A percentile compares a stretch with the other conserved stretches of the same genome.
Evolutionary conservation across 2,329 filamentous ascomycete species (phyloP).

Genomic region (Neonectria hederae): DNA sequence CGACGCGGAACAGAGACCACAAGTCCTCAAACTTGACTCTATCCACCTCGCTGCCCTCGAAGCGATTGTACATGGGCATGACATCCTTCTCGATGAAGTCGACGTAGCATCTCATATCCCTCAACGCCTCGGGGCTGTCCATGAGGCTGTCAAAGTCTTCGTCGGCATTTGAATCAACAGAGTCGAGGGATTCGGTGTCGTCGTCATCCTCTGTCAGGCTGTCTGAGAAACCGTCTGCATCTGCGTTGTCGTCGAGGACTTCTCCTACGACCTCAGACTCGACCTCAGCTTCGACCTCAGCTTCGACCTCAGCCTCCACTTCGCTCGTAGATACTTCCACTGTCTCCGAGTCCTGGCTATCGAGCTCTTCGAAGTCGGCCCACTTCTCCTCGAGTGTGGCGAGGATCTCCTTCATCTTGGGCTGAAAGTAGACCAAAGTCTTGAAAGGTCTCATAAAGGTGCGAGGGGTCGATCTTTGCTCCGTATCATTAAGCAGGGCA

Average conservation of each 20-base stretch:
- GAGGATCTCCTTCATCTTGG: slow-evolving; percentile 52
- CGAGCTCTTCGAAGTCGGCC: slow-evolving; percentile 49
- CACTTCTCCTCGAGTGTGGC: slow-evolving; percentile 53
- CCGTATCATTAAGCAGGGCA: slow-evolving; percentile 48
- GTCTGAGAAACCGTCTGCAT: slow-evolving; percentile 19
- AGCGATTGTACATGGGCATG: slow-evolving; percentile 48
- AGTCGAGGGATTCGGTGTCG: slow-evolving; percentile 46
- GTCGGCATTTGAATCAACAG: slow-evolving; percentile 50
- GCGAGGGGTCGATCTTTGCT: slow-evolving; percentile 48
- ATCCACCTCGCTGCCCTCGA: slow-evolving; percentile 40
- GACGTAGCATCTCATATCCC: slow-evolving; percentile 55
- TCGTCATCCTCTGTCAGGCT: slow-evolving; percentile 33
- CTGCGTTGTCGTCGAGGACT: slow-evolving; percentile 22
- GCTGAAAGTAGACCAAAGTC: slow-evolving; percentile 52
- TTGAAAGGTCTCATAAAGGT: slow-evolving; percentile 55
- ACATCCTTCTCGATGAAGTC: slow-evolving; percentile 55
- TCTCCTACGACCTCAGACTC: slow-evolving; percentile 44
- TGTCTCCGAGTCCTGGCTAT: slow-evolving; percentile 34
- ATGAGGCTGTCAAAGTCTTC: slow-evolving; percentile 49
- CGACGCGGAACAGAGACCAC: slow-evolving; percentile 53
- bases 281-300: slow-evolving; percentile 43
- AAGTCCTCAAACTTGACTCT: slow-evolving; percentile 53
- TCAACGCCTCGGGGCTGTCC: slow-evolving; percentile 51
- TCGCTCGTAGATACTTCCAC: slow-evolving; percentile 35
- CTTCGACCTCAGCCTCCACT: slow-evolving; percentile 41